Conservation (phyloP, 768 basidiomycete species). For the Calocybe gangraenosa region DNA sequence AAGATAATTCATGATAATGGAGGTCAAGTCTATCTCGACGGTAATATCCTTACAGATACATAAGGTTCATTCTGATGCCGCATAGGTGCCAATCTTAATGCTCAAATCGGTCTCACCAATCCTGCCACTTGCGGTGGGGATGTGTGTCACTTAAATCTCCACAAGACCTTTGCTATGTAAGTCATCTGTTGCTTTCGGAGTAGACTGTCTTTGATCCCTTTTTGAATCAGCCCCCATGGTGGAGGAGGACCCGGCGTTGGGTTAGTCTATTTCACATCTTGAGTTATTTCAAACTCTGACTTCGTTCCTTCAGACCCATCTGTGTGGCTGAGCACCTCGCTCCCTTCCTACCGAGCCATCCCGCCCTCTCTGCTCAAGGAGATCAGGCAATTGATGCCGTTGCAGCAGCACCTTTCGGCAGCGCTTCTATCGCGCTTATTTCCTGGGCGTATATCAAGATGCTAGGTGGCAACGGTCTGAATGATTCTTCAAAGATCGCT, state of each 20-base stretch:
- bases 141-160: slow-evolving; percentile 96
- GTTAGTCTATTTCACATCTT: slow-evolving; percentile 32
- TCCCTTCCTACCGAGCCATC: slow-evolving; percentile 92
- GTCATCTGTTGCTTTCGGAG: slow-evolving; percentile 19
- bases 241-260: slow-evolving; percentile 97
- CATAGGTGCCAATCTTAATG: slow-evolving; percentile 85
- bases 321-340: slow-evolving; percentile 91
- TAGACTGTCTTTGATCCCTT: background rate
- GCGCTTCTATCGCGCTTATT: slow-evolving; percentile 91
- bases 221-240: slow-evolving; percentile 73
- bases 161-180: slow-evolving; percentile 96
- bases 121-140: slow-evolving; percentile 95
- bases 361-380: slow-evolving; percentile 62
- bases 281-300: slow-evolving; percentile 1
- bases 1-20: slow-evolving; percentile 91
- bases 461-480: slow-evolving; percentile 92
- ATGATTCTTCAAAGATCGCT: slow-evolving; percentile 80
- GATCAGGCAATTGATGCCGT: slow-evolving; percentile 80
- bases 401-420: slow-evolving; percentile 90
- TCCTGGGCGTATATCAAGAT: slow-evolving; percentile 99
- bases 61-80: background rate
- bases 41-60: slow-evolving; percentile 26
- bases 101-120: slow-evolving; percentile 89
- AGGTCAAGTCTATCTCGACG: slow-evolving; percentile 97
- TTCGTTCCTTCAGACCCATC: slow-evolving; percentile 57